These are phyloP conservation scores for Thielaviopsis euricoi DNA, from an alignment of 2,329 filamentous ascomycete species.

Conservation along the genomic window DNA sequence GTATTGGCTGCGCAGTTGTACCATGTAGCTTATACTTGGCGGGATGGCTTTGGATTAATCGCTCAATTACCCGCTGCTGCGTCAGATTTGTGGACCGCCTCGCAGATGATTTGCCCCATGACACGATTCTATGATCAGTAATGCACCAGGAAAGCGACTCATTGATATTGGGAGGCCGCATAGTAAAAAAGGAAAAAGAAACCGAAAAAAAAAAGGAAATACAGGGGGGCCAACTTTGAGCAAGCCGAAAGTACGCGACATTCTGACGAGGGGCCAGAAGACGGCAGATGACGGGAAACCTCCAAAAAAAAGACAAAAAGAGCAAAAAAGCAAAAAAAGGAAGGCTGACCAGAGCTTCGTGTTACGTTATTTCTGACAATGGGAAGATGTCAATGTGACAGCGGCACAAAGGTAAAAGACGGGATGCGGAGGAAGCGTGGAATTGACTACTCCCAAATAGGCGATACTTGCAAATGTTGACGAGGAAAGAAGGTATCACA, in stretches of 20 bases:
- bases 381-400: not conserved
- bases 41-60: not conserved
- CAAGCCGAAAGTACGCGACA: not conserved
- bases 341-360: too few species aligned
- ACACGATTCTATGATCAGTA: not conserved
- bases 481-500: too few species aligned
- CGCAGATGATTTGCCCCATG: not conserved
- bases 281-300: too few species aligned
- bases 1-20: not conserved
- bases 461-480: too few species aligned
- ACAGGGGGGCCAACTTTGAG: too few species aligned
- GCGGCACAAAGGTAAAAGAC: not conserved
- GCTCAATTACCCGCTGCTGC: too few species aligned
- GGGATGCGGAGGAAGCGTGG: not conserved
- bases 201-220: too few species aligned
- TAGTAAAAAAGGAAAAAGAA: not conserved
- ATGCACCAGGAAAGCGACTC: not conserved
- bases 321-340: not conserved
- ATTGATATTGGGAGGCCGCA: not conserved
- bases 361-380: not conserved
- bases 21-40: too few species aligned
- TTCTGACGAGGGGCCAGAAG: too few species aligned
- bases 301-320: not conserved
- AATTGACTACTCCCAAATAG: too few species aligned
- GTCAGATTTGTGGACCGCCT: not conserved